These are phyloP conservation scores for Syncephalastrum sp. DNA, from an alignment of 371 early-diverging fungal species.

Conservation along the genomic window DNA sequence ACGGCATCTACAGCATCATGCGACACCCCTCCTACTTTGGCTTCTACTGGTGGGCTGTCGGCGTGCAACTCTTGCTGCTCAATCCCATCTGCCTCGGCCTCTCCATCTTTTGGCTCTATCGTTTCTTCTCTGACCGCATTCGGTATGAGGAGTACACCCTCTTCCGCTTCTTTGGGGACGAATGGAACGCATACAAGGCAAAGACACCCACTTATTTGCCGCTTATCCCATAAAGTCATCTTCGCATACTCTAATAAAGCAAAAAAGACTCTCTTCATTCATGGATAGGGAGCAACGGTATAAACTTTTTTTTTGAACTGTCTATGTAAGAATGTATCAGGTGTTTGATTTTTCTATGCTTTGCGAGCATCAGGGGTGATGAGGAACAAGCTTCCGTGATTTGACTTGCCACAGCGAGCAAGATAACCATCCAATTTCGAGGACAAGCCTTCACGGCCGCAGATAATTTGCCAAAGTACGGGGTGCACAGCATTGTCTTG, in stretches of 20 bases:
- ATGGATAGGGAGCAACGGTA: constrained; percentile 2
- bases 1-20: constrained; percentile 75
- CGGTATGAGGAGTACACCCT: constrained; percentile 72
- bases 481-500: constrained; percentile 29
- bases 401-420: no score
- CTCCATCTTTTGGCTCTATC: constrained; percentile 60
- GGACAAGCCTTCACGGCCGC: constrained; percentile 26
- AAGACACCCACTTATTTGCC: constrained; percentile 46
- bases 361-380: no score
- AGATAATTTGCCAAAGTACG: constrained; percentile 26
- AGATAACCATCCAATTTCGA: constrained; percentile 8
- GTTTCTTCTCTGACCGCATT: constrained; percentile 77
- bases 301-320: neutral
- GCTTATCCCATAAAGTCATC: constrained; percentile 27
- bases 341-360: no score
- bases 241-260: neutral
- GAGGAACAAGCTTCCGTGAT: no score
- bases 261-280: neutral
- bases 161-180: constrained; percentile 75
- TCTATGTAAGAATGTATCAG: no score
- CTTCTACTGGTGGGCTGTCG: constrained; percentile 84
- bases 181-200: constrained; percentile 50
- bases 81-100: constrained; percentile 74
- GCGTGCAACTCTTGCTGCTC: constrained; percentile 65
- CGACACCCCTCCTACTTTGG: constrained; percentile 93